Base-by-base conservation (phyloP, 2,329 filamentous ascomycete genomes). In the Ascochyta clinopodiicola region DNA sequence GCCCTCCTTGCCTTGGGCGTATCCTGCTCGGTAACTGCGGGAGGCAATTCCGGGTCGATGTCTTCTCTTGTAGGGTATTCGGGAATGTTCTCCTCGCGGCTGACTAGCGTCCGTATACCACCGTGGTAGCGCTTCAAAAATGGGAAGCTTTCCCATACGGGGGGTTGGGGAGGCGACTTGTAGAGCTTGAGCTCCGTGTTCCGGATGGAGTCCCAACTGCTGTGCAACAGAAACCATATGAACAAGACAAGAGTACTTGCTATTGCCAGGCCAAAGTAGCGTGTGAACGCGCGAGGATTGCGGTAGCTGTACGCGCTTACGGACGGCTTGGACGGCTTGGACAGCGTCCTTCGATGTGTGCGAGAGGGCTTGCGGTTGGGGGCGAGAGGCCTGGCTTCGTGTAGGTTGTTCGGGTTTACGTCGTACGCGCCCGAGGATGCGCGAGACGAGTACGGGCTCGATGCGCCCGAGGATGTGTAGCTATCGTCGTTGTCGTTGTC, bases 101-200 rank as follows among this genome's bases (percentile, higher is more conserved):
- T 77, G 0, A 90, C 85, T 58, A 99, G 71, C 0, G 84, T 89
- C 61, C 88, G 83, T 56, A 99, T 83, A 0, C 95, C 95, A 13
- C 92, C 94, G 73, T 97, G 95, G 73, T 97, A 99, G 60, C 93
- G 84, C 57, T 88, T 88, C 58, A 99, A 76, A 68, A 96, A 96
- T 0, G 87, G 86, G 71, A 96, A 98, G 9, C 84, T 85, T 72
- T 96, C 91, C 92, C 93, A 98, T n/a, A 84, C 76, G 0, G 87
- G 86, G 12, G 91, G 90, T 19, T 86, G 84, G 0, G 84, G 76
- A 0, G 86, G 82, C 12, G 82, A 82, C 61, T 86, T 86, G 15
- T 85, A 83, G 25, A 89, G 70, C 54, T 84, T 82, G 46, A 83
- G 74, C 58, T 84, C 79, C 21, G 89, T 78, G 57, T 80, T 82